Percentiles rank a stretch among this genome's conserved stretches.
phyloP scores from a whole-genome alignment of 352 stramenopile genomes.

The Phytophthora lateralis region DNA sequence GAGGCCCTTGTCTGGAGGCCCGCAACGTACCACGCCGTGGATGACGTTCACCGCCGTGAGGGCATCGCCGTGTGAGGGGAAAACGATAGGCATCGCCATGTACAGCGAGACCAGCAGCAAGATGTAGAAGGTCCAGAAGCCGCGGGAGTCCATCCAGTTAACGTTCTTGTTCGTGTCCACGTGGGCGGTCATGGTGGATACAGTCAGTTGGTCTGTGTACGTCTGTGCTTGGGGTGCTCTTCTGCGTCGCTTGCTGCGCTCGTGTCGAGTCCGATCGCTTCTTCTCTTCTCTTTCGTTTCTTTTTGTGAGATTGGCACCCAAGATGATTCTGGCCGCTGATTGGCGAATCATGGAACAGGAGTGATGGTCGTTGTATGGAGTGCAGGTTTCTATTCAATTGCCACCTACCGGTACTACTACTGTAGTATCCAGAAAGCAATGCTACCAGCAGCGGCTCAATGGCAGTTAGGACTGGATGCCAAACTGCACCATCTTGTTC shows the following conservation, averaged over 20 bases:
- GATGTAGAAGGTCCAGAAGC: conserved; percentile 90
- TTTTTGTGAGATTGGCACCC: conserved; percentile 25
- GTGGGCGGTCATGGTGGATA: conserved; percentile 38
- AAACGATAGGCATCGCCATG: conserved; percentile 78
- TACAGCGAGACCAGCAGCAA: conserved; percentile 78
- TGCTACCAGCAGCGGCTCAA: no score
- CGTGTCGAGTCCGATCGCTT: conserved; percentile 12
- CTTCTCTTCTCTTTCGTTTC: conserved; percentile 30
- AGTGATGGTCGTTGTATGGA: conserved; percentile 6
- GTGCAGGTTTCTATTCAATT: no score
- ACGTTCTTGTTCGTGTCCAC: conserved; percentile 91
- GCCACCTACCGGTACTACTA: no score
- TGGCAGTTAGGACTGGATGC: neutral
- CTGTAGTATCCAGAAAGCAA: no score
- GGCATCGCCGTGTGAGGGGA: conserved; percentile 62
- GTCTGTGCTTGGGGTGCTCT: conserved; percentile 3
- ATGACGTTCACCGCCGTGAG: conserved; percentile 89
- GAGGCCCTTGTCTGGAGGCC: neutral
- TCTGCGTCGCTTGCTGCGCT: conserved; percentile 1
- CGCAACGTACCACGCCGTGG: conserved; percentile 74
- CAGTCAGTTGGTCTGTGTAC: neutral
- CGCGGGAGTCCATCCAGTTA: conserved; percentile 90
- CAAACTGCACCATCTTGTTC: conserved; percentile 8
- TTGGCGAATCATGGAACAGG: conserved; percentile 21
- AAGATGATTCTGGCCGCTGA: conserved; percentile 15